These are phyloP conservation scores for Trichoderma sp. DNA, from an alignment of 2,329 filamentous ascomycete species.

Conservation along the genomic window DNA sequence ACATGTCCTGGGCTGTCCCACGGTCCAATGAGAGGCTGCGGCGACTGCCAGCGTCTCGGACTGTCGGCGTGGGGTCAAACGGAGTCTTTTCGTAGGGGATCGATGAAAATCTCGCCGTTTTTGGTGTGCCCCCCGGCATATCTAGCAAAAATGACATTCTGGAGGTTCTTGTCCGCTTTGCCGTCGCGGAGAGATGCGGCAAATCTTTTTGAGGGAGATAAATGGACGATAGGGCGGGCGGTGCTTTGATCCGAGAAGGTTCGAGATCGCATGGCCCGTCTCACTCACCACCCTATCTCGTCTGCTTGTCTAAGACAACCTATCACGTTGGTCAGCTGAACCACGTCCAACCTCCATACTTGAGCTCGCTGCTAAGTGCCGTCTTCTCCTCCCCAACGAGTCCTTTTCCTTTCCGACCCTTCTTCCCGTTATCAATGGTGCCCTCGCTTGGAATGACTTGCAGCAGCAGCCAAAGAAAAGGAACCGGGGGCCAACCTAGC, in stretches of 20 bases:
- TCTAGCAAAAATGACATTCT: neutral
- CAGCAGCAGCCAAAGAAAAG: neutral
- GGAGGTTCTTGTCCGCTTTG: neutral
- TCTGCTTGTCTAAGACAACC: neutral
- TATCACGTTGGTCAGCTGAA: neutral
- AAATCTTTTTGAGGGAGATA: neutral
- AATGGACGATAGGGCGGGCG: too few relatives aligned
- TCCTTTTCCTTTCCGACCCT: neutral
- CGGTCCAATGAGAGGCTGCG: neutral
- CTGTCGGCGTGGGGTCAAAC: slow-evolving; percentile 10
- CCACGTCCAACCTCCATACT: neutral
- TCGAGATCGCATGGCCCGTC: neutral
- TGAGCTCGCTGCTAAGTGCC: neutral
- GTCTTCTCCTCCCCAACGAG: neutral
- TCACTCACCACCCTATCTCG: neutral
- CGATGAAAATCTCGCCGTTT: neutral
- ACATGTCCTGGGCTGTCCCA: neutral
- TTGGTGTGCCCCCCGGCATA: neutral
- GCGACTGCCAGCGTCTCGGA: neutral
- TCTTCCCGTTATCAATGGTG: neutral
- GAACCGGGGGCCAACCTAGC: neutral
- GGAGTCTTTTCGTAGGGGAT: neutral
- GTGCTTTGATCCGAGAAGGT: neutral
- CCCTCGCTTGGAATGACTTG: neutral
- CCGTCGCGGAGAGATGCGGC: neutral